Evolutionary conservation across 2,329 filamentous ascomycete species (phyloP).

Genomic region (Massarina eburnea): DNA sequence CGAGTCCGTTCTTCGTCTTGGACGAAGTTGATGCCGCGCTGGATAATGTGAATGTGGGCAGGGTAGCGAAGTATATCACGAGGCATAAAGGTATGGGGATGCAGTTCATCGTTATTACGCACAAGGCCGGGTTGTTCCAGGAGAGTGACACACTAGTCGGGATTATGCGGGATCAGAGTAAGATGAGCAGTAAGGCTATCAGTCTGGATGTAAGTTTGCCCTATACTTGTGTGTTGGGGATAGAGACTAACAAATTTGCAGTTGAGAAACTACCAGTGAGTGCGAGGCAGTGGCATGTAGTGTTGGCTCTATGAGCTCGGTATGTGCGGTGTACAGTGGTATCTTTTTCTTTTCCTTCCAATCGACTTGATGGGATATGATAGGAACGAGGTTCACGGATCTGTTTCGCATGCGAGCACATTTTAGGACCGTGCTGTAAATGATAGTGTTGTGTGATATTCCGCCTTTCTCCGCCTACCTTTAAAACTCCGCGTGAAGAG

Average conservation of each 20-base stretch:
- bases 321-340: no score
- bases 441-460: no score
- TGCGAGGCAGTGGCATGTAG: no score
- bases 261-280: conserved; percentile 5
- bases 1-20: conserved; percentile 94
- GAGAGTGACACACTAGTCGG: conserved; percentile 94
- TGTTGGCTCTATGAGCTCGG: no score
- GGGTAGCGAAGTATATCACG: conserved; percentile 93
- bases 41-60: conserved; percentile 96
- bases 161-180: conserved; percentile 91
- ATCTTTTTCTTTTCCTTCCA: no score
- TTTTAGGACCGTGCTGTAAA: no score
- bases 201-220: conserved; percentile 85
- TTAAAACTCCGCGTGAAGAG: no score
- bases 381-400: no score
- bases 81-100: conserved; percentile 94
- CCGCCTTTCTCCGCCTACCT: no score
- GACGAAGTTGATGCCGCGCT: conserved; percentile 97
- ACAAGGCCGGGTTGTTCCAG: conserved; percentile 95
- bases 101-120: conserved; percentile 97
- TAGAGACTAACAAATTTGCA: conserved; percentile 19
- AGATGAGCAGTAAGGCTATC: conserved; percentile 87
- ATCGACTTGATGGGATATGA: no score
- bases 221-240: conserved; percentile 28
- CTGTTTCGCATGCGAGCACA: no score